Evolutionary conservation across 2,329 filamentous ascomycete species (phyloP), one percentile per base, ranked within the genome.

Genomic region (Cercospora zeae-maydis): DNA sequence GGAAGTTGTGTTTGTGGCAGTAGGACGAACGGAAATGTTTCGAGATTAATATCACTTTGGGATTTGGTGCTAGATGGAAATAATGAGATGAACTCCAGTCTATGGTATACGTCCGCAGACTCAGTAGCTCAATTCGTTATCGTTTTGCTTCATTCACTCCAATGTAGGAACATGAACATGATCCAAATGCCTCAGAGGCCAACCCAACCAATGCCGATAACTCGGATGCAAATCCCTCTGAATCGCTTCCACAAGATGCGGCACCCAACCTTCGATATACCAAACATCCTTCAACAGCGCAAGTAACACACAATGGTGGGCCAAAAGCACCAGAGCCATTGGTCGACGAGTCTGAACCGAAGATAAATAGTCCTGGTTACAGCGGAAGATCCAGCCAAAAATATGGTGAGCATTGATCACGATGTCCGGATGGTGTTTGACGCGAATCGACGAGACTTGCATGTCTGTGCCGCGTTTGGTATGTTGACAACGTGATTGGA

Each of bases 1-100:
- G 95, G 1, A 98, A 98, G 78, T 77, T 98, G 27, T 96, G 90
- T 75, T 78, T 99, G 36, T 99, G 93, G 92, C 62, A 63, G 34
- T 63, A 49, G 34, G 30, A 34, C 9, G 49, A 1, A 3, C 4
- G 2, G 45, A 16, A 27, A 49, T 9, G n/a, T 24, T 21, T 16
- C 7, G 14, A 21, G 6, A 30, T 33, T n/a, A 3, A 13, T 47
- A 45, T 10, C 10, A 10, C 39, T 16, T 10, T 45, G 21, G 39
- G 13, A 24, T 2, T 39, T 6, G 21, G 39, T 47, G 21, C 42
- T 27, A 8, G 21, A 14, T 47, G 27, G 8, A 13, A 4, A 16
- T 21, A n/a, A 11, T 8, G 31, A 34, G 31, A 13, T 2, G 8
- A 34, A 34, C 8, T 3, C 31, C 31, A 3, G 24, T 27, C 16